Percentiles rank a stretch among this genome's conserved stretches.
phyloP scores from a whole-genome alignment of 306 rosid genomes.

The Dryas drummondii region DNA sequence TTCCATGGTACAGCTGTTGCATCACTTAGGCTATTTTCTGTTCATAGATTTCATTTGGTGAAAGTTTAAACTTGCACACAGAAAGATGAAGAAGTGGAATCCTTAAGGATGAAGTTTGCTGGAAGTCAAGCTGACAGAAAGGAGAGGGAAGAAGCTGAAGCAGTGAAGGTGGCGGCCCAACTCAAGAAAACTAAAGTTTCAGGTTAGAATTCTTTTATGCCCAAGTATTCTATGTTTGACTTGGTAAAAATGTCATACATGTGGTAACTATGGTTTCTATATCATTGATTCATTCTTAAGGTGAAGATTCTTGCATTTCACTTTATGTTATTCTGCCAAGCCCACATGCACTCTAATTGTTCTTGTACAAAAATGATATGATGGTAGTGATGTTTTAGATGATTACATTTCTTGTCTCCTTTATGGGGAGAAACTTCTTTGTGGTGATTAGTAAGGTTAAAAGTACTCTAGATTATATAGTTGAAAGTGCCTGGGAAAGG shows the following conservation, averaged over 20 bases:
- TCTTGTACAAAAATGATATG: too few relatives aligned
- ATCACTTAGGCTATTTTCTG: neutral
- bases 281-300: too few relatives aligned
- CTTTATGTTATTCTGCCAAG: too few relatives aligned
- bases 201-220: slow-evolving; percentile 36
- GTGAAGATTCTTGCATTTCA: too few relatives aligned
- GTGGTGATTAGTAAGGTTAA: too few relatives aligned
- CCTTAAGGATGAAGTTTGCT: slow-evolving; percentile 63
- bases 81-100: slow-evolving; percentile 87
- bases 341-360: too few relatives aligned
- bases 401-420: too few relatives aligned
- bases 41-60: neutral
- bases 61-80: slow-evolving; percentile 42
- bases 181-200: slow-evolving; percentile 69
- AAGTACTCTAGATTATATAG: too few relatives aligned
- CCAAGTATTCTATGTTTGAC: neutral
- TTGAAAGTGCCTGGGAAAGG: too few relatives aligned
- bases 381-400: too few relatives aligned
- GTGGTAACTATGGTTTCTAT: too few relatives aligned
- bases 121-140: slow-evolving; percentile 97
- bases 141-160: slow-evolving; percentile 77
- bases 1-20: neutral
- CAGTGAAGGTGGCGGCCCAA: slow-evolving; percentile 58
- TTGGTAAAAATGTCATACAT: neutral
- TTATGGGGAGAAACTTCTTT: too few relatives aligned